Evolutionary conservation across 1,284 basidiomycete species (phyloP), one percentile per base, ranked within the genome.

Genomic region (Malassezia yamatoensis): DNA sequence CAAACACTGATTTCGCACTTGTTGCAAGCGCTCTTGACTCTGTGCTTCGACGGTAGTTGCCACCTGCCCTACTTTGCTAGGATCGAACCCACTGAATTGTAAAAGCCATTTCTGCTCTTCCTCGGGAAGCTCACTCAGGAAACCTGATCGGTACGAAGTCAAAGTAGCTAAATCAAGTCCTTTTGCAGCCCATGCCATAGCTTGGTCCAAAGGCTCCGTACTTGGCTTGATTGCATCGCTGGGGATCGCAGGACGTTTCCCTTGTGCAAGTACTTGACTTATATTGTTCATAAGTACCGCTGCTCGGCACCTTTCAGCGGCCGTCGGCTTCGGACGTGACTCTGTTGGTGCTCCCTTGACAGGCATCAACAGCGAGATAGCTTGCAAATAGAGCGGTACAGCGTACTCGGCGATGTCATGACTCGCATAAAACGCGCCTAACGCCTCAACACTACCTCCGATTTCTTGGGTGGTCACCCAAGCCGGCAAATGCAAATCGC

Each of bases 341-440:
- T 47, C 24, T 12, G 35, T 33, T 29, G 24, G 24, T 18, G 5
- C 18, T 12, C 34, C 24, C 32, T 24, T 13, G 1, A 51, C 15
- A 0, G 74, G 74, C 6, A 75, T 45, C 8, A 75, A 65, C 44
- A 75, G 62, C 10, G 65, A 63, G 0, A 76, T 62, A 0, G 73
- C 67, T 49, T 76, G 75, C 9, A 75, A 59, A 57, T 75, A 75
- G 8, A 76, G 62, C 9, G 74, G 73, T 29, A 75, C 67, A 2
- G 75, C 75, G 45, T 67, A 74, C 49, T 75, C 70, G 12, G 66
- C 61, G 1, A 69, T 60, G 42, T 57, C 56, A 38, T 69, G 62
- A 6, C 54, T 34, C 4, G 74, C 68, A 54, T 76, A 76, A 21
- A 75, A 70, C 15, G 62, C 64, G 41, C 74, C 75, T 8, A 76